These are phyloP conservation scores for Amphicarpaea edgeworthii DNA, from an alignment of 306 rosid genomes.

Conservation along the genomic window DNA sequence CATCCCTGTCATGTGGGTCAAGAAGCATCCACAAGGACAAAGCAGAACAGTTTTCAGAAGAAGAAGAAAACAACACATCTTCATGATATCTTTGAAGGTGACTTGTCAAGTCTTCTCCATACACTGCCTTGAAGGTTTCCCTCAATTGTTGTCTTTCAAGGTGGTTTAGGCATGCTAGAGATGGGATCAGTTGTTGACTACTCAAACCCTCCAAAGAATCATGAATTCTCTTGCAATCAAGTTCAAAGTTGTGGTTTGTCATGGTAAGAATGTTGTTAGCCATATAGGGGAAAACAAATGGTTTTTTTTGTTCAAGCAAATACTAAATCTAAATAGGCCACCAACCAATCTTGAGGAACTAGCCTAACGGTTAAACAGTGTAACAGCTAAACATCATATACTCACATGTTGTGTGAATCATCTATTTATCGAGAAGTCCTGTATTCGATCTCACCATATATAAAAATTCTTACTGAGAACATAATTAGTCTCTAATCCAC, in stretches of 20 bases:
- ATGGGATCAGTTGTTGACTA: conserved; percentile 48
- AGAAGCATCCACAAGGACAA: conserved; percentile 71
- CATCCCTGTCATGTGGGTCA: conserved; percentile 71
- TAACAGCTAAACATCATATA: no score
- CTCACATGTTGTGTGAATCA: no score
- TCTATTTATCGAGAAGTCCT: no score
- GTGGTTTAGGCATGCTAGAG: conserved; percentile 52
- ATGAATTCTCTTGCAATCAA: conserved; percentile 65
- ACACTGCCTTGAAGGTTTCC: conserved; percentile 59
- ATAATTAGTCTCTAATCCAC: no score
- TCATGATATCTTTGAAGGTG: conserved; percentile 55
- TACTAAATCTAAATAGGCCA: not conserved
- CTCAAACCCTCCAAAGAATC: conserved; percentile 58
- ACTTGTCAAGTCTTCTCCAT: conserved; percentile 67
- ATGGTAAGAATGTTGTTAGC: conserved; percentile 51
- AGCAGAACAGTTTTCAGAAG: conserved; percentile 49
- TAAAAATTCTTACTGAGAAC: no score
- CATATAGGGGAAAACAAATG: conserved; percentile 14
- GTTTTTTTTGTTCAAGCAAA: not conserved
- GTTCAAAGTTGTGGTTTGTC: conserved; percentile 46
- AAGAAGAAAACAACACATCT: conserved; percentile 43
- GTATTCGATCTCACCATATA: no score
- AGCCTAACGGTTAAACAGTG: no score
- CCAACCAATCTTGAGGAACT: no score
- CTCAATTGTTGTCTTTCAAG: conserved; percentile 57